phyloP scores from a whole-genome alignment of 1,284 basidiomycete species.

The Fomitopsis pinicola region DNA sequence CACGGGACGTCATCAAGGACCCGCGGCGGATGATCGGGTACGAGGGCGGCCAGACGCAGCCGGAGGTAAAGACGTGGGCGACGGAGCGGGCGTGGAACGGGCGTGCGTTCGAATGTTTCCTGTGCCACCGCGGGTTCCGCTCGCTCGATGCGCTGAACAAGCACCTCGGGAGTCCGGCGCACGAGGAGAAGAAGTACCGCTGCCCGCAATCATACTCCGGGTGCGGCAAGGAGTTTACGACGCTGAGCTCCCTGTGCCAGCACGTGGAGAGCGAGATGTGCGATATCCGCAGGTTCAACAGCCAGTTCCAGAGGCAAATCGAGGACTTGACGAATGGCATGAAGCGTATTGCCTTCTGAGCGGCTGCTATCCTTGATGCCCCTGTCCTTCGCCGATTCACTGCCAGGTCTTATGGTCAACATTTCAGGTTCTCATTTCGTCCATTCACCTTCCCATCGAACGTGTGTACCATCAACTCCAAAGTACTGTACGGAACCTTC shows the following conservation, averaged over 20 bases:
- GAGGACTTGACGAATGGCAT: too few species aligned
- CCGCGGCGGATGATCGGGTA: conserved; percentile 21
- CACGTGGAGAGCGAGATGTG: conserved; percentile 29
- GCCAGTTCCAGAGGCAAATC: too few species aligned
- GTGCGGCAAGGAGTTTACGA: conserved; percentile 22
- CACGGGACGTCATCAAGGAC: conserved; percentile 28
- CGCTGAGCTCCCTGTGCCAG: conserved; percentile 26
- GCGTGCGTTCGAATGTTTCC: conserved; percentile 33
- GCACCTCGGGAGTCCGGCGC: conserved; percentile 22
- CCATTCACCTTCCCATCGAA: too few species aligned
- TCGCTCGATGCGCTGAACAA: conserved; percentile 14
- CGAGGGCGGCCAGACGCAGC: neutral
- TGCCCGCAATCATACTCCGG: conserved; percentile 16
- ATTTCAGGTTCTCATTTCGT: too few species aligned
- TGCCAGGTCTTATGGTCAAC: too few species aligned
- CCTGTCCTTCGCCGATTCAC: too few species aligned
- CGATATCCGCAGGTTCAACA: neutral
- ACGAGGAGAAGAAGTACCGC: conserved; percentile 19
- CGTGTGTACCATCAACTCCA: too few species aligned
- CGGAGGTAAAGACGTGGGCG: conserved; percentile 15
- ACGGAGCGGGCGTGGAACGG: conserved; percentile 35
- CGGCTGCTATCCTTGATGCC: too few species aligned
- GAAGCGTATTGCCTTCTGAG: too few species aligned
- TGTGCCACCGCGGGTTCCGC: conserved; percentile 21
- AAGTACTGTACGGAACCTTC: too few species aligned